These are phyloP conservation scores for Hypoxylon sp. DNA, from an alignment of 2,329 filamentous ascomycete species.

Conservation along the genomic window DNA sequence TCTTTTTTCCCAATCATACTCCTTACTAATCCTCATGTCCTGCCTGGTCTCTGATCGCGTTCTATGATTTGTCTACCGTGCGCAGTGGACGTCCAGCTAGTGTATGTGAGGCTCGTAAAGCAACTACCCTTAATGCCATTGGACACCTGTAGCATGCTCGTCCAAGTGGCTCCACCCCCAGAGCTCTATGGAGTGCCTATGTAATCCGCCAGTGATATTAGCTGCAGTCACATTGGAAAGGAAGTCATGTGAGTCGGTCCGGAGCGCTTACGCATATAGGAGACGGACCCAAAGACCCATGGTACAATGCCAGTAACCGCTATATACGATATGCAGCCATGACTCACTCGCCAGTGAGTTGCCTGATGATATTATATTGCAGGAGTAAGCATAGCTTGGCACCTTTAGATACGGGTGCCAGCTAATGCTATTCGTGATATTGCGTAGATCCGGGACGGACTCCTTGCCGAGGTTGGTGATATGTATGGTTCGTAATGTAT, in stretches of 20 bases:
- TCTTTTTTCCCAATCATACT: conserved; percentile 53
- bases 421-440: neutral
- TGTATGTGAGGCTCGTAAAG: conserved; percentile 11
- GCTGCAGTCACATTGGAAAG: conserved; percentile 8
- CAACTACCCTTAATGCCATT: neutral
- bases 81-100: neutral
- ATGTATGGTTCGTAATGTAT: neutral
- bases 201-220: conserved; percentile 10
- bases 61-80: conserved; percentile 13
- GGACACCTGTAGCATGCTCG: neutral
- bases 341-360: neutral
- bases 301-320: neutral
- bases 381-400: neutral
- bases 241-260: conserved; percentile 17
- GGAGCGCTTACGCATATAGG: neutral
- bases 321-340: neutral
- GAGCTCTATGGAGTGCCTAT: neutral
- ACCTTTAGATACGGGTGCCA: neutral
- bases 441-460: neutral
- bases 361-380: neutral
- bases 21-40: conserved; percentile 53
- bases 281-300: neutral
- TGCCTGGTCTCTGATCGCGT: conserved; percentile 40
- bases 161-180: conserved; percentile 13
- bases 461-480: neutral